Evolutionary conservation across 768 basidiomycete genomes (phyloP).

Genomic region (Fomitopsis serialis): DNA sequence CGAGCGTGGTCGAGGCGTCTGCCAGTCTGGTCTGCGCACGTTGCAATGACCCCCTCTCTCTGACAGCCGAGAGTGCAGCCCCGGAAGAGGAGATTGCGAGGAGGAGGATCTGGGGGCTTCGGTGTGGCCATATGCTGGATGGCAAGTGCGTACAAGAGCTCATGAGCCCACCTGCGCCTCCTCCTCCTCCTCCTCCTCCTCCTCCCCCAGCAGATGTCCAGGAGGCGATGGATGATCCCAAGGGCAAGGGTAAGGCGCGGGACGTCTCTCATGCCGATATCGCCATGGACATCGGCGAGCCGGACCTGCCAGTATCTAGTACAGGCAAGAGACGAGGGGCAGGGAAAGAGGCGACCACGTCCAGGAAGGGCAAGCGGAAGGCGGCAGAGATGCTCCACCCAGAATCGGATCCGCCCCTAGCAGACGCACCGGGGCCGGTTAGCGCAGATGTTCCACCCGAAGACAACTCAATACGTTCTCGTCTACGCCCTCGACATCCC

Average conservation of each 20-base stretch:
- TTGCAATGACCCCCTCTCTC: conserved; percentile 60
- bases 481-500: conserved; percentile 45
- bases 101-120: conserved; percentile 60
- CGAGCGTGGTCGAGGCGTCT: conserved; percentile 28
- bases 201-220: background rate
- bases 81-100: conserved; percentile 34
- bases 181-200: conserved; percentile 12
- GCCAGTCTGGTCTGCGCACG: conserved; percentile 60
- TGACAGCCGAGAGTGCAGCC: conserved; percentile 31
- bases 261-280: conserved; percentile 3
- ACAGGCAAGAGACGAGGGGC: conserved; percentile 32
- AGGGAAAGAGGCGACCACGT: background rate
- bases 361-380: conserved; percentile 14
- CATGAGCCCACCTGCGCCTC: conserved; percentile 39
- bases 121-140: conserved; percentile 76
- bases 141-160: conserved; percentile 66
- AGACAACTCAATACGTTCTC: conserved; percentile 45
- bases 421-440: background rate
- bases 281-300: background rate
- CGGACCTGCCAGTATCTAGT: background rate
- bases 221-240: conserved; percentile 23
- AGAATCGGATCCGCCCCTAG: background rate
- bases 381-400: conserved; percentile 7
- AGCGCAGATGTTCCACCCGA: conserved; percentile 1
- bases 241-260: conserved; percentile 33